Conservation (phyloP, 805 yeast genomes). For the Wickerhamomyces kurtzmanii region DNA sequence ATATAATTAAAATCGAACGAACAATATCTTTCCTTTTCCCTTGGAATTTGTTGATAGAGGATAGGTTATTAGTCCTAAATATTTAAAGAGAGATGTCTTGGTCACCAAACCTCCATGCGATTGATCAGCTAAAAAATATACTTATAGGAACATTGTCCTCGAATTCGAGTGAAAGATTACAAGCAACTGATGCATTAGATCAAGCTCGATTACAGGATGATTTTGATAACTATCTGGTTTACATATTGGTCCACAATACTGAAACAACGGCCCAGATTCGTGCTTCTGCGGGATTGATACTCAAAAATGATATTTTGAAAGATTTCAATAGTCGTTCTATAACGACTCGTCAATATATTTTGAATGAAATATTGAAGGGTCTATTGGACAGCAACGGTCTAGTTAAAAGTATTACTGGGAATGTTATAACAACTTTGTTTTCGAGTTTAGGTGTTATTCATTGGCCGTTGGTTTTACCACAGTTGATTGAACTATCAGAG, state of each 20-base stretch:
- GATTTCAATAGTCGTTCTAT: conserved; percentile 21
- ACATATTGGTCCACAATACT: conserved; percentile 50
- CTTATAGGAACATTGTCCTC: conserved; percentile 67
- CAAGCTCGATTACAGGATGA: conserved; percentile 67
- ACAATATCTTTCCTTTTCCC: too few species aligned
- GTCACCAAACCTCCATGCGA: conserved; percentile 55
- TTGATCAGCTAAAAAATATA: conserved; percentile 56
- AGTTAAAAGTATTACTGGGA: conserved; percentile 84
- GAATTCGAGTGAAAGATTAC: conserved; percentile 38
- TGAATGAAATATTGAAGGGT: conserved; percentile 30
- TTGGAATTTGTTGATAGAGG: too few species aligned
- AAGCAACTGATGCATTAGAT: conserved; percentile 66
- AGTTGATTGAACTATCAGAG: conserved; percentile 51
- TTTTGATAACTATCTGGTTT: conserved; percentile 70
- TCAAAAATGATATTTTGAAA: conserved; percentile 65
- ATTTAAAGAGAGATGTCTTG: conserved; percentile 55
- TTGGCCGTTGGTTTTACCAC: conserved; percentile 73
- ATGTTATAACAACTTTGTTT: conserved; percentile 77
- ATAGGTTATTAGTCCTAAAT: too few species aligned
- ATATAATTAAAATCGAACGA: too few species aligned
- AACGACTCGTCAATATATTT: conserved; percentile 21
- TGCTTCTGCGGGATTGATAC: conserved; percentile 80
- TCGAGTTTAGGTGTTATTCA: conserved; percentile 52
- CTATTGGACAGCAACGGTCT: conserved; percentile 44
- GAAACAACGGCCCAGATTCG: conserved; percentile 43